These are phyloP conservation scores for Apiospora marii DNA, from an alignment of 2,329 filamentous ascomycete genomes.

Conservation along the genomic window DNA sequence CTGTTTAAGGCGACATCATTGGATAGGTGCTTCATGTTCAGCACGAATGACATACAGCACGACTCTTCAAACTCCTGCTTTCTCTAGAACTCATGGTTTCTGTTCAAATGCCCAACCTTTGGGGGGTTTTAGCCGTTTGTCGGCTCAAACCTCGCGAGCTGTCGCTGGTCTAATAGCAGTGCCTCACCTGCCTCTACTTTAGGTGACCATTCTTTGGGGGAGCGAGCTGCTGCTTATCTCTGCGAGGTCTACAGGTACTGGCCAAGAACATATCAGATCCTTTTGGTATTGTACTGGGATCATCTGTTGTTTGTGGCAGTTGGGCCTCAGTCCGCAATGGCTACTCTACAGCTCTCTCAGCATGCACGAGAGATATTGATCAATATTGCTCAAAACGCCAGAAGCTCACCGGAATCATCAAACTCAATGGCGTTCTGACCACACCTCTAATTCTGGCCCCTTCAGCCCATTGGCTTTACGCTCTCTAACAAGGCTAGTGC, in stretches of 20 bases:
- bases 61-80: neutral
- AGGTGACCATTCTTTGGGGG: neutral
- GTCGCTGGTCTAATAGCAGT: neutral
- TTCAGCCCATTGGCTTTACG: neutral
- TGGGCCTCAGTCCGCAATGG: neutral
- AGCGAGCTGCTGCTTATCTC: neutral
- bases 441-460: neutral
- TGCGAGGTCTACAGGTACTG: neutral
- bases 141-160: neutral
- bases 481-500: neutral
- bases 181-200: neutral
- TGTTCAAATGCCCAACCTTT: neutral
- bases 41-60: neutral
- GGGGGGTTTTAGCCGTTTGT: neutral
- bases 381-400: neutral
- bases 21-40: neutral
- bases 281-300: neutral
- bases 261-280: neutral
- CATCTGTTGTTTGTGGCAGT: neutral
- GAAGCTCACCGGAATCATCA: neutral
- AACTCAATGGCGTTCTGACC: neutral
- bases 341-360: neutral
- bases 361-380: neutral
- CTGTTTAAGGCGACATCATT: neutral
- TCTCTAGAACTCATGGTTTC: neutral